Evolutionary conservation across 306 rosid species (phyloP).

Genomic region (Urtica urens): DNA sequence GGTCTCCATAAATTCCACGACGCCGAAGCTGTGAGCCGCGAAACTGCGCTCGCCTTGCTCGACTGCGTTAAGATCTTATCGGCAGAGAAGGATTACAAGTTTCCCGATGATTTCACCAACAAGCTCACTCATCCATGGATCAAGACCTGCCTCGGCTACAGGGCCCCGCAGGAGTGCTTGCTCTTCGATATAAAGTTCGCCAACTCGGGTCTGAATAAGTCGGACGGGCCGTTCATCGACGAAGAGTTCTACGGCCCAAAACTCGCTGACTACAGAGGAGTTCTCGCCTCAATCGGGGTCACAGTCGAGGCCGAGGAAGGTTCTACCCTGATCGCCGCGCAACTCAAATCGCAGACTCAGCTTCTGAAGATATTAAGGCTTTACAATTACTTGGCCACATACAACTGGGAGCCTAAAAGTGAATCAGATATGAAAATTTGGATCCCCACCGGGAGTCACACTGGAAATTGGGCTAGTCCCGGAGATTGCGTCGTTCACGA

Average conservation of each 20-base stretch:
- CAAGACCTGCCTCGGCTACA: slow-evolving; percentile 48
- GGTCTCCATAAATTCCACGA: slow-evolving; percentile 27
- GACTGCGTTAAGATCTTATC: slow-evolving; percentile 27
- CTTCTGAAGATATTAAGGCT: slow-evolving; percentile 22
- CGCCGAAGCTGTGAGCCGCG: slow-evolving; percentile 23
- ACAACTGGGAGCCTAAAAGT: slow-evolving; percentile 35
- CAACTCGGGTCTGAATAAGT: slow-evolving; percentile 21
- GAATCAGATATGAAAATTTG: slow-evolving; percentile 34
- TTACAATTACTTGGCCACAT: slow-evolving; percentile 31
- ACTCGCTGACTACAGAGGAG: slow-evolving; percentile 29
- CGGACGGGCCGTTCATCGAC: slow-evolving; percentile 66
- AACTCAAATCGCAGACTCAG: slow-evolving; percentile 26
- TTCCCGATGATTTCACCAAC: slow-evolving; percentile 20
- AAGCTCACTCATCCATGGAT: slow-evolving; percentile 45
- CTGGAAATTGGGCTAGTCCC: slow-evolving; percentile 35
- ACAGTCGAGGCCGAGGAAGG: slow-evolving; percentile 26
- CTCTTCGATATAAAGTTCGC: slow-evolving; percentile 38
- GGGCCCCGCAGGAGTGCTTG: slow-evolving; percentile 38
- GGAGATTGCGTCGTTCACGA: slow-evolving; percentile 43
- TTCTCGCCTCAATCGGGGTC: slow-evolving; percentile 52
- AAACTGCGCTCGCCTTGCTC: slow-evolving; percentile 39
- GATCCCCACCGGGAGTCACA: slow-evolving; percentile 30
- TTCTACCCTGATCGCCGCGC: slow-evolving; percentile 30
- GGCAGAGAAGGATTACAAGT: background rate
- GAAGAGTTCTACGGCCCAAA: slow-evolving; percentile 33